Evolutionary conservation across 192 early-diverging fungal genomes (phyloP).

Genomic region (Backusella sp.): DNA sequence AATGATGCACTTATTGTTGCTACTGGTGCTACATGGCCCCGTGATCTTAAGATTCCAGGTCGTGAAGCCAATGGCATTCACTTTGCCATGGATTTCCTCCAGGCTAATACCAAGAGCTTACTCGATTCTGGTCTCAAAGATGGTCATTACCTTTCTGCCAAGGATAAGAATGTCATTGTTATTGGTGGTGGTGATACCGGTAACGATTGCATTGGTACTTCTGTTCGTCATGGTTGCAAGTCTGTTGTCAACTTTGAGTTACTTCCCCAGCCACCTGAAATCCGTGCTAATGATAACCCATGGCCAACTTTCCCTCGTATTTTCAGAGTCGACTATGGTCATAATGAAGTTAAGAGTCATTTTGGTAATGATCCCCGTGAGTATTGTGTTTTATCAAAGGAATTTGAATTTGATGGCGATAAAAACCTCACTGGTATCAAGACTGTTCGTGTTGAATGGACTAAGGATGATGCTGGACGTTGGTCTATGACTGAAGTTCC

Average conservation of each 20-base stretch:
- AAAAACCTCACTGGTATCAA: slow-evolving; percentile 88
- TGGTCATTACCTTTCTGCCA: slow-evolving; percentile 77
- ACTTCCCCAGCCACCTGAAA: slow-evolving; percentile 87
- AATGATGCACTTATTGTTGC: slow-evolving; percentile 88
- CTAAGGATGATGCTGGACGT: slow-evolving; percentile 67
- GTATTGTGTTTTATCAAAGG: slow-evolving; percentile 94
- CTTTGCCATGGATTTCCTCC: slow-evolving; percentile 99
- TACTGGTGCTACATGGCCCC: slow-evolving; percentile 97
- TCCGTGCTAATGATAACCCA: slow-evolving; percentile 88
- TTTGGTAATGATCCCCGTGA: slow-evolving; percentile 95
- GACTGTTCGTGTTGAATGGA: slow-evolving; percentile 96
- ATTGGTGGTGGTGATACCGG: slow-evolving; percentile 99
- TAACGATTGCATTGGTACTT: slow-evolving; percentile 94
- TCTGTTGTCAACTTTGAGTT: slow-evolving; percentile 97
- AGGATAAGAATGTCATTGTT: slow-evolving; percentile 92
- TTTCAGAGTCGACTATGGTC: slow-evolving; percentile 96
- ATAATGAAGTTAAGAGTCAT: slow-evolving; percentile 82
- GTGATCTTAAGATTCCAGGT: slow-evolving; percentile 91
- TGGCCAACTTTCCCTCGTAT: slow-evolving; percentile 98
- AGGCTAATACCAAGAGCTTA: slow-evolving; percentile 84
- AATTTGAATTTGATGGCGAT: slow-evolving; percentile 83
- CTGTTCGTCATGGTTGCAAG: slow-evolving; percentile 90
- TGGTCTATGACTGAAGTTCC: slow-evolving; percentile 92
- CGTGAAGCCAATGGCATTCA: slow-evolving; percentile 88
- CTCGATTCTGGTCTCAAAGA: slow-evolving; percentile 78